These are phyloP conservation scores for Fusarium sp. DNA, from an alignment of 2,329 filamentous ascomycete genomes.

Conservation along the genomic window DNA sequence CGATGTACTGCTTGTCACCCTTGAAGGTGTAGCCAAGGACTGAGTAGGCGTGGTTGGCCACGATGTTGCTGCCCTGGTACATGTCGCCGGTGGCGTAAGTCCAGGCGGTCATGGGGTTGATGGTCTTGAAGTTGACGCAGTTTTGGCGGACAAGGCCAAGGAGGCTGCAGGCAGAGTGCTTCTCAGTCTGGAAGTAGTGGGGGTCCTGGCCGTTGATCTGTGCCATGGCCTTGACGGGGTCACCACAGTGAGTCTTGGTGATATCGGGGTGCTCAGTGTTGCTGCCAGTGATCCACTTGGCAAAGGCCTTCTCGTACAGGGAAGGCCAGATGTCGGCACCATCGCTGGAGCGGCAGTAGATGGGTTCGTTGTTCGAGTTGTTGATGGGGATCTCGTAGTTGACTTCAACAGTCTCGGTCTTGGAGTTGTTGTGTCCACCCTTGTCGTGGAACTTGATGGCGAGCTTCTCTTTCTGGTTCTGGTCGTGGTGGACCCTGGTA, in stretches of 20 bases:
- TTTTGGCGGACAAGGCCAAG: constrained; percentile 53
- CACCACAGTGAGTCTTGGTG: constrained; percentile 55
- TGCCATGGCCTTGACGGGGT: constrained; percentile 59
- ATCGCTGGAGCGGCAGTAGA: constrained; percentile 57
- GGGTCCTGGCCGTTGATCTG: constrained; percentile 56
- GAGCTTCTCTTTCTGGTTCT: constrained; percentile 46
- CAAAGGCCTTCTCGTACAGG: constrained; percentile 61
- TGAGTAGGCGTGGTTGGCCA: constrained; percentile 60
- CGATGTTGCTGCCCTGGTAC: constrained; percentile 56
- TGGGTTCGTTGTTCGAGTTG: constrained; percentile 56
- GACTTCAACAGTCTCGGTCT: constrained; percentile 54
- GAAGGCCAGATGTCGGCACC: constrained; percentile 58
- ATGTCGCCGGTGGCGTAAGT: constrained; percentile 53
- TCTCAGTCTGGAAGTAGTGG: constrained; percentile 51
- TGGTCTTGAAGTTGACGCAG: constrained; percentile 58
- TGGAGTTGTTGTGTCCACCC: constrained; percentile 56
- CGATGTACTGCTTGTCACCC: constrained; percentile 55
- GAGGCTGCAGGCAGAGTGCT: constrained; percentile 50
- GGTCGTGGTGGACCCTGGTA: constrained; percentile 40
- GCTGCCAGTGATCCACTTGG: constrained; percentile 55
- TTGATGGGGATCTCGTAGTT: constrained; percentile 58
- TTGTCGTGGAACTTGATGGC: constrained; percentile 57
- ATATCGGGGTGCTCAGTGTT: constrained; percentile 54
- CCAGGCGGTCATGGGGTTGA: constrained; percentile 57
- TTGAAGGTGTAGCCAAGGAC: constrained; percentile 53